A percentile compares a stretch with the other conserved stretches of the same genome.
Evolutionary conservation across 2,329 filamentous ascomycete species (phyloP).

Genomic region (Fusarium sp.): DNA sequence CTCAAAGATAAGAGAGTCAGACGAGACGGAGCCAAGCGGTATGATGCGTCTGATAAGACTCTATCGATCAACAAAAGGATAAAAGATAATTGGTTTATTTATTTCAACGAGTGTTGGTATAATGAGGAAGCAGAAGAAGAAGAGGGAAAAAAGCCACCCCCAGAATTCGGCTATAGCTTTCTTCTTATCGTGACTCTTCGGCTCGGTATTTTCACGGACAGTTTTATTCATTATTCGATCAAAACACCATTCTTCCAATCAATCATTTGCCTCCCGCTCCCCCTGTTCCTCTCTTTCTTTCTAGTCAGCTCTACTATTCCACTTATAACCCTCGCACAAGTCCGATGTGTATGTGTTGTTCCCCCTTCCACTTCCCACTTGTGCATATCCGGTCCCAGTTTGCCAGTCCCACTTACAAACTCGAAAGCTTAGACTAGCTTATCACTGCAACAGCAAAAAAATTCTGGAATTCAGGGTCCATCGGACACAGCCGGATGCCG

Average conservation of each 20-base stretch:
- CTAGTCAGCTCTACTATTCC: neutral
- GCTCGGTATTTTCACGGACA: constrained; percentile 19
- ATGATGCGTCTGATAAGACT: constrained; percentile 25
- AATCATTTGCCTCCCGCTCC: neutral
- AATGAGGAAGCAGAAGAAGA: neutral
- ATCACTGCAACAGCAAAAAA: neutral
- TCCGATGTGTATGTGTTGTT: constrained; percentile 15
- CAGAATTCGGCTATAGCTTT: constrained; percentile 24
- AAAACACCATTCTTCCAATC: constrained; percentile 28
- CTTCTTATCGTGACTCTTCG: constrained; percentile 30
- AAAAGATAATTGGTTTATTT: neutral
- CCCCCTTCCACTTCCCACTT: neutral
- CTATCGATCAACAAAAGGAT: constrained; percentile 15
- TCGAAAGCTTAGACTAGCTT: constrained; percentile 30
- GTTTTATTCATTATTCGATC: constrained; percentile 33
- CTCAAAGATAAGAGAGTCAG: constrained; percentile 39
- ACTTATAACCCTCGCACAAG: constrained; percentile 2
- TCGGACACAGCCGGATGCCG: constrained; percentile 46
- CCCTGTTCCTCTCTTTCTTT: neutral
- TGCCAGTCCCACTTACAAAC: constrained; percentile 22
- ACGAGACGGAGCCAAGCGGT: constrained; percentile 3
- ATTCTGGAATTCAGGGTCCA: constrained; percentile 29
- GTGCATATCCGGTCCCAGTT: constrained; percentile 26
- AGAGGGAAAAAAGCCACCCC: constrained; percentile 15
- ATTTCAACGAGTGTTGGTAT: constrained; percentile 30